A percentile compares a stretch with the other conserved stretches of the same genome.
Evolutionary conservation across 352 stramenopile genomes (phyloP).

Genomic region (Pseudoperonospora humuli): DNA sequence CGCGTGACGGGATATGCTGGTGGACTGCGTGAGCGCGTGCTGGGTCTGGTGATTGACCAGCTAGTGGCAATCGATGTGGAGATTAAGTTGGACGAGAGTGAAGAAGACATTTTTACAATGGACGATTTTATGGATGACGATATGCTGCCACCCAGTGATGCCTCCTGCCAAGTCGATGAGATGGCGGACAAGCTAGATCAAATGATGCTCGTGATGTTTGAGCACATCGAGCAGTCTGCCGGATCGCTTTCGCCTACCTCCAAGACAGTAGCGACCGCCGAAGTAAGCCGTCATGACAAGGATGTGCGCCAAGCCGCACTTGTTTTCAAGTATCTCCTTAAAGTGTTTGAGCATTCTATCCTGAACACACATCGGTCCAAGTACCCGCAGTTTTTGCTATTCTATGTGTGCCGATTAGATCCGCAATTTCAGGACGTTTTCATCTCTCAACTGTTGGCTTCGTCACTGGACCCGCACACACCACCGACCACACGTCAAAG

Average conservation of each 20-base stretch:
- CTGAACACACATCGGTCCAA: slow-evolving; percentile 89
- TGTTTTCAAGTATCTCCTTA: slow-evolving; percentile 74
- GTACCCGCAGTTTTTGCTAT: slow-evolving; percentile 90
- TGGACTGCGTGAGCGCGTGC: slow-evolving; percentile 71
- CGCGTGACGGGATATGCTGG: slow-evolving; percentile 57
- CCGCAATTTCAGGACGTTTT: slow-evolving; percentile 78
- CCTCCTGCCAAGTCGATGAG: slow-evolving; percentile 46
- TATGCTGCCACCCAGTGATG: slow-evolving; percentile 43
- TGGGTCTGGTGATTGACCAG: slow-evolving; percentile 78
- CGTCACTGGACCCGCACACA: slow-evolving; percentile 70
- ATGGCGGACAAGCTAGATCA: slow-evolving; percentile 86
- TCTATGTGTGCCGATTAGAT: slow-evolving; percentile 77
- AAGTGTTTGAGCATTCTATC: slow-evolving; percentile 80
- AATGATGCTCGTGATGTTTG: slow-evolving; percentile 86
- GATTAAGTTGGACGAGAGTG: slow-evolving; percentile 83
- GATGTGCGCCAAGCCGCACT: slow-evolving; percentile 38
- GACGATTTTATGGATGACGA: slow-evolving; percentile 78
- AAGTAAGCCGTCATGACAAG: slow-evolving; percentile 8
- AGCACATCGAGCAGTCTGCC: slow-evolving; percentile 55
- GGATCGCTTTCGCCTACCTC: background rate
- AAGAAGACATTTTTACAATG: slow-evolving; percentile 80
- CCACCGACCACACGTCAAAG: slow-evolving; percentile 89
- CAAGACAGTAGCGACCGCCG: background rate
- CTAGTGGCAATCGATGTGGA: slow-evolving; percentile 85
- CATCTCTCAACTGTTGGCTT: slow-evolving; percentile 70